Percentiles rank a stretch among this genome's conserved stretches.
Conservation (phyloP, 768 basidiomycete species). For the Infundibulicybe gibba region DNA sequence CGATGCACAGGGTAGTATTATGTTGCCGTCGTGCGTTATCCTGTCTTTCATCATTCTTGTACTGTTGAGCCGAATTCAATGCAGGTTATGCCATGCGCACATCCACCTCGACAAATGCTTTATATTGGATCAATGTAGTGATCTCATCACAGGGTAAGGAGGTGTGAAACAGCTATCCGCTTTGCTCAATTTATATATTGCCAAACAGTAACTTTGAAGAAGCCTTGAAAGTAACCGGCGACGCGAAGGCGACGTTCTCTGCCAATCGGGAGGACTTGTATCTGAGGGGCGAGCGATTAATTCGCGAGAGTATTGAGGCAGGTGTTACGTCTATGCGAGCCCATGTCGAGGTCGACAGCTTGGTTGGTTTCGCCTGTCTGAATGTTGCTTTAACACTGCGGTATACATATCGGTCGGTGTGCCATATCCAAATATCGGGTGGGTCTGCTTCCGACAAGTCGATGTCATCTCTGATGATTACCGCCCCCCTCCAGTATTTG, state of each 20-base stretch:
- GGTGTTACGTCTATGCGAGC: slow-evolving; percentile 68
- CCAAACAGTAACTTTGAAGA: slow-evolving; percentile 47
- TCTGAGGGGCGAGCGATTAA: slow-evolving; percentile 46
- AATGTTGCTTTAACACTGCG: slow-evolving; percentile 47
- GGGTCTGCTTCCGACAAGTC: slow-evolving; percentile 6
- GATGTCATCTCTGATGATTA: neutral
- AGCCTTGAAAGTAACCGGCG: slow-evolving; percentile 48
- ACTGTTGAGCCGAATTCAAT: slow-evolving; percentile 8
- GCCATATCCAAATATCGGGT: slow-evolving; percentile 61
- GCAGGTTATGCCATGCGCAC: slow-evolving; percentile 54
- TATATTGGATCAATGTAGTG: slow-evolving; percentile 51
- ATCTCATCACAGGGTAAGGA: slow-evolving; percentile 48
- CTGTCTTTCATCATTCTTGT: slow-evolving; percentile 5
- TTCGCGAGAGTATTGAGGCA: slow-evolving; percentile 52
- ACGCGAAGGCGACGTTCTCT: slow-evolving; percentile 48
- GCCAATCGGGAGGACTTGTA: slow-evolving; percentile 41
- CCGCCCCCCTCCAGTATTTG: slow-evolving; percentile 40
- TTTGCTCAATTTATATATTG: slow-evolving; percentile 1
- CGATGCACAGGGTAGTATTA: slow-evolving; percentile 25
- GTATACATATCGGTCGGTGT: slow-evolving; percentile 37
- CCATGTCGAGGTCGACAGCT: slow-evolving; percentile 62
- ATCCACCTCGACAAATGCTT: slow-evolving; percentile 72
- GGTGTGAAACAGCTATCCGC: neutral
- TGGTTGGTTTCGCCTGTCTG: slow-evolving; percentile 51
- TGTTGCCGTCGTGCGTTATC: slow-evolving; percentile 30